Percentiles rank a stretch among this genome's conserved stretches.
Conservation (phyloP, 2,329 filamentous ascomycete genomes). For the Drechslera avenae region DNA sequence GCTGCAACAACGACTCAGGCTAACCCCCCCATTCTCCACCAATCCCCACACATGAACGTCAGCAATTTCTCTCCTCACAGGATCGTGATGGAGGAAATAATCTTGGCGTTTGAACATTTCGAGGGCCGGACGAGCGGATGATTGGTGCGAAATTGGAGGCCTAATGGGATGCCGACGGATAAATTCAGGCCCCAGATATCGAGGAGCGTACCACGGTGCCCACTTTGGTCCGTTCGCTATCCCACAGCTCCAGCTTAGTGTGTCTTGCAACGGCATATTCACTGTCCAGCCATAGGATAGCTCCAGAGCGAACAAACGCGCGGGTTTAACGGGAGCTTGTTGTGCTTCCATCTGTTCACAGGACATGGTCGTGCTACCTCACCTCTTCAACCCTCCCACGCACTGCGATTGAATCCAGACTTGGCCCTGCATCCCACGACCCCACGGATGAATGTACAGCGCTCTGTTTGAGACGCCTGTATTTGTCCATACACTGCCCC, state of each 20-base stretch:
- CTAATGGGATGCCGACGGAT: constrained; percentile 34
- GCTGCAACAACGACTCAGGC: constrained; percentile 3
- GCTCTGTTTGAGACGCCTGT: constrained; percentile 30
- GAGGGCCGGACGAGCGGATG: constrained; percentile 12
- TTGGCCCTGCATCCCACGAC: constrained; percentile 36
- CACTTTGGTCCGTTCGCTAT: constrained; percentile 31
- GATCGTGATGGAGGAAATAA: constrained; percentile 10
- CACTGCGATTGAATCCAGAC: constrained; percentile 39
- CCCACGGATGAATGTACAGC: constrained; percentile 28
- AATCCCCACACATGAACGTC: constrained; percentile 32
- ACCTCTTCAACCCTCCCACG: constrained; percentile 38
- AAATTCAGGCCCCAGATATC: constrained; percentile 35
- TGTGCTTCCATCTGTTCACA: constrained; percentile 32
- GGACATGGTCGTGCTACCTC: constrained; percentile 41
- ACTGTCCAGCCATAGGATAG: constrained; percentile 48
- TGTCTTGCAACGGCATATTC: constrained; percentile 44
- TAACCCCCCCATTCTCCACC: constrained; percentile 33
- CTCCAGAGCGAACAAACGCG: constrained; percentile 36
- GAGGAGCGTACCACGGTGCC: constrained; percentile 25
- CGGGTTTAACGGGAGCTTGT: constrained; percentile 42
- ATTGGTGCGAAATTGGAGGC: constrained; percentile 42
- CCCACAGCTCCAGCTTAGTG: constrained; percentile 34
- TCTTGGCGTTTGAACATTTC: constrained; percentile 26
- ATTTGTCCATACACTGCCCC: constrained; percentile 35
- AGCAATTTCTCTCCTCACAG: constrained; percentile 27